phyloP scores from a whole-genome alignment of 2,329 filamentous ascomycete species.

The Sphaerostilbella broomeana region DNA sequence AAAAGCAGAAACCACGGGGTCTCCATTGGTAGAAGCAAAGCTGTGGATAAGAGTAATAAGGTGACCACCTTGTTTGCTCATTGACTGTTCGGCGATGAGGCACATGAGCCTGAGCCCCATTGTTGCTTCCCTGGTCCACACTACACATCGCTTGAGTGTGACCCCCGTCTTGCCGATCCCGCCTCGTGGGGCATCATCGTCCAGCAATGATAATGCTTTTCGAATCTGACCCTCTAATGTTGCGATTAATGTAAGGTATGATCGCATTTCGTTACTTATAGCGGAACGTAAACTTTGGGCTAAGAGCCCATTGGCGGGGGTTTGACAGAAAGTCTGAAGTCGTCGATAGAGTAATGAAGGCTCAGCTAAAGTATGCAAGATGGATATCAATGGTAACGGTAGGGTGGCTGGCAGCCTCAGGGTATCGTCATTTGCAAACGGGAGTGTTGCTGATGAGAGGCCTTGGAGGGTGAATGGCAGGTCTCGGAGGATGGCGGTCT shows the following conservation, averaged over 20 bases:
- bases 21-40: slow-evolving; percentile 88
- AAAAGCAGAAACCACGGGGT: slow-evolving; percentile 89
- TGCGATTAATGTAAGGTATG: slow-evolving; percentile 84
- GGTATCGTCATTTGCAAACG: slow-evolving; percentile 62
- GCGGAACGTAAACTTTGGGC: slow-evolving; percentile 88
- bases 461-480: slow-evolving; percentile 91
- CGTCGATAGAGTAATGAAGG: slow-evolving; percentile 85
- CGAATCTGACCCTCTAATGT: slow-evolving; percentile 90
- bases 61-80: slow-evolving; percentile 76
- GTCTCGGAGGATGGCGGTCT: slow-evolving; percentile 65
- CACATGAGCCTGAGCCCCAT: slow-evolving; percentile 93
- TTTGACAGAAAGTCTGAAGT: slow-evolving; percentile 75
- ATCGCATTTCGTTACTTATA: slow-evolving; percentile 74
- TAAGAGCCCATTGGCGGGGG: slow-evolving; percentile 74
- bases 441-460: slow-evolving; percentile 76
- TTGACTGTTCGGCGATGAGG: slow-evolving; percentile 85
- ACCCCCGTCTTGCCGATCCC: slow-evolving; percentile 82
- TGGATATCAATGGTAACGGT: slow-evolving; percentile 75
- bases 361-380: slow-evolving; percentile 85
- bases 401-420: slow-evolving; percentile 73
- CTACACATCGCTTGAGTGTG: slow-evolving; percentile 87
- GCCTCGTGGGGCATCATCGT: slow-evolving; percentile 58
- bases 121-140: slow-evolving; percentile 96
- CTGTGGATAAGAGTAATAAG: slow-evolving; percentile 89
- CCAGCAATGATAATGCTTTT: slow-evolving; percentile 67